Evolutionary conservation across 352 stramenopile species (phyloP).

Genomic region (Phytophthora crassamura): DNA sequence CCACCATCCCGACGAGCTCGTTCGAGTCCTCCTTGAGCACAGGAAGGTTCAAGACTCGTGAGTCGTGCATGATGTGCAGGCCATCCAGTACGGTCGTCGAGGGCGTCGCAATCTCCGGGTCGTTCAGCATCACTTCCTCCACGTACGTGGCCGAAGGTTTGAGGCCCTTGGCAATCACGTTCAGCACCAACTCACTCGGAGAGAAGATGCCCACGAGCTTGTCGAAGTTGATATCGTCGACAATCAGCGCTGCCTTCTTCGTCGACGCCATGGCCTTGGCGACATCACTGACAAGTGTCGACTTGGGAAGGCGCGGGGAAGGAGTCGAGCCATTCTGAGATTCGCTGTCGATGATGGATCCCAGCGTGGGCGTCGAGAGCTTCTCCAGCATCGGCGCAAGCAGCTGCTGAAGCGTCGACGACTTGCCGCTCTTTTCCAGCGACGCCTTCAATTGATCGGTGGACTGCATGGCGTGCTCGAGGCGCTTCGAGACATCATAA

Average conservation of each 20-base stretch:
- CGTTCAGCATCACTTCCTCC: constrained; percentile 91
- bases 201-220: constrained; percentile 96
- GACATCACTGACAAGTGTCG: constrained; percentile 82
- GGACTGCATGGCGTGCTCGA: constrained; percentile 92
- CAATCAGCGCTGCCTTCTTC: constrained; percentile 94
- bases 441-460: constrained; percentile 87
- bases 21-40: constrained; percentile 70
- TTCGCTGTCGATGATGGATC: constrained; percentile 88
- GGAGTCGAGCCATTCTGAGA: constrained; percentile 43
- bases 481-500: constrained; percentile 97
- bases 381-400: constrained; percentile 87
- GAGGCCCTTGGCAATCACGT: constrained; percentile 94
- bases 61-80: constrained; percentile 92
- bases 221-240: constrained; percentile 88
- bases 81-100: constrained; percentile 82
- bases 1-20: constrained; percentile 82
- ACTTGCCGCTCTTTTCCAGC: constrained; percentile 75
- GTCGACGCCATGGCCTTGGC: constrained; percentile 79
- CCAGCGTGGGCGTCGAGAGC: constrained; percentile 77
- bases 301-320: constrained; percentile 85
- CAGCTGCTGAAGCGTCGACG: constrained; percentile 79
- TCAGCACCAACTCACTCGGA: constrained; percentile 96
- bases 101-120: constrained; percentile 78
- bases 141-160: constrained; percentile 91
- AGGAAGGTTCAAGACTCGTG: constrained; percentile 82